phyloP scores from a whole-genome alignment of 305 asterid genomes.

The Nicotiana rustica region DNA sequence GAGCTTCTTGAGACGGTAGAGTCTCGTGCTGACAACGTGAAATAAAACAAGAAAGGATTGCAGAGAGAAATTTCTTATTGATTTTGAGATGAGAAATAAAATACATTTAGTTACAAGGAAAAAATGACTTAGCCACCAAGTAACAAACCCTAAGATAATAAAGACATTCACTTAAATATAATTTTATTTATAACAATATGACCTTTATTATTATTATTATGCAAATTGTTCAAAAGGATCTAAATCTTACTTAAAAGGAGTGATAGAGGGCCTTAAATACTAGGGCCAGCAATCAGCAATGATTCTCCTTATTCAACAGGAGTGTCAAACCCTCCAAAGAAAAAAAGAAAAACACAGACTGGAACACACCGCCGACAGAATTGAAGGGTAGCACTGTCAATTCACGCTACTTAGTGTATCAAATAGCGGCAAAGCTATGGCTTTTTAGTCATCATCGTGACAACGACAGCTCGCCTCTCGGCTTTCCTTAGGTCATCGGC shows the following conservation, averaged over 20 bases:
- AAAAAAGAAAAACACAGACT: not conserved
- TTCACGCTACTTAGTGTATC: not conserved
- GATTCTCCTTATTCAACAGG: not conserved
- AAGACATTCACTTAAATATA: too few species aligned
- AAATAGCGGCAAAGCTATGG: not conserved
- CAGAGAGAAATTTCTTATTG: too few species aligned
- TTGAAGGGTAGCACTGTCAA: not conserved
- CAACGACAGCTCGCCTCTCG: not conserved
- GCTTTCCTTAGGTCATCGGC: not conserved
- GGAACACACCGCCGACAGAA: not conserved
- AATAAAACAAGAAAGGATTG: too few species aligned
- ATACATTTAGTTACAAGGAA: too few species aligned
- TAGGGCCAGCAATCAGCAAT: not conserved
- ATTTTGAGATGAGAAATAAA: too few species aligned
- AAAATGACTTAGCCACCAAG: too few species aligned
- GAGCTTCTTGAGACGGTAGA: too few species aligned
- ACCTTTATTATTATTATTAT: too few species aligned
- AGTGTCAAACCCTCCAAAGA: not conserved
- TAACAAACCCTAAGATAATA: too few species aligned
- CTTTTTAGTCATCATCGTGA: conserved; percentile 5
- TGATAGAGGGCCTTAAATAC: conserved; percentile 2
- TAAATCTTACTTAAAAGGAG: not conserved
- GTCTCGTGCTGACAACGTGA: too few species aligned
- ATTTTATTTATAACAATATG: too few species aligned
- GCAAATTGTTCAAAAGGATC: too few species aligned